Evolutionary conservation across 2,329 filamentous ascomycete species (phyloP).

Genomic region (Neonectria neomacrospora): DNA sequence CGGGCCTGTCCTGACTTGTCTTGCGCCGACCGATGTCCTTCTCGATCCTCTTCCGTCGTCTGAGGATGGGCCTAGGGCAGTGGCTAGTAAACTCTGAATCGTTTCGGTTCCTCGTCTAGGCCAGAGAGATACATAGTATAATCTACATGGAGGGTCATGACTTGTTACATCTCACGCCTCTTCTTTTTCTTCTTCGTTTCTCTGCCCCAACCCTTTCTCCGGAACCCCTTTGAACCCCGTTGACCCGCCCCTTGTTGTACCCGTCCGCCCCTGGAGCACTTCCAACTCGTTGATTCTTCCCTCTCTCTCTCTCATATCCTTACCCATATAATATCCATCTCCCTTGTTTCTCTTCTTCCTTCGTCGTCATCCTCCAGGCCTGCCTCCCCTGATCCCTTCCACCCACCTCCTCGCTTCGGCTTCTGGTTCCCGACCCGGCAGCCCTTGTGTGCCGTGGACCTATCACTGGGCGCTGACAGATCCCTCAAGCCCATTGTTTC

Average conservation of each 20-base stretch:
- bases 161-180: not conserved
- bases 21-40: not conserved
- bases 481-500: constrained; percentile 24
- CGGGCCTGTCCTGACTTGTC: constrained; percentile 13
- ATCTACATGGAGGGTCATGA: not conserved
- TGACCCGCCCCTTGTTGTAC: constrained; percentile 12
- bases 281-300: not conserved
- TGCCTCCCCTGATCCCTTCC: constrained; percentile 17
- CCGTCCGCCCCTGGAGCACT: constrained; percentile 11
- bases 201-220: not conserved
- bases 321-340: constrained; percentile 23
- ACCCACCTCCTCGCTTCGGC: constrained; percentile 16
- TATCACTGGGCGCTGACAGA: constrained; percentile 29
- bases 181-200: not conserved
- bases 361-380: constrained; percentile 13
- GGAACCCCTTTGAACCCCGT: not conserved
- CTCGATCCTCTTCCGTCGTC: not conserved
- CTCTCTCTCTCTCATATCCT: constrained; percentile 14
- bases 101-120: not conserved
- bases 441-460: constrained; percentile 32
- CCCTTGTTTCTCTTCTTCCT: constrained; percentile 32
- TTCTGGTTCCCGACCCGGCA: constrained; percentile 29
- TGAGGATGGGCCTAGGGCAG: not conserved
- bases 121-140: not conserved
- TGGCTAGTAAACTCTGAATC: constrained; percentile 9